Conservation (phyloP, 371 early-diverging fungal species). For the Saksenaea vasiformis region DNA sequence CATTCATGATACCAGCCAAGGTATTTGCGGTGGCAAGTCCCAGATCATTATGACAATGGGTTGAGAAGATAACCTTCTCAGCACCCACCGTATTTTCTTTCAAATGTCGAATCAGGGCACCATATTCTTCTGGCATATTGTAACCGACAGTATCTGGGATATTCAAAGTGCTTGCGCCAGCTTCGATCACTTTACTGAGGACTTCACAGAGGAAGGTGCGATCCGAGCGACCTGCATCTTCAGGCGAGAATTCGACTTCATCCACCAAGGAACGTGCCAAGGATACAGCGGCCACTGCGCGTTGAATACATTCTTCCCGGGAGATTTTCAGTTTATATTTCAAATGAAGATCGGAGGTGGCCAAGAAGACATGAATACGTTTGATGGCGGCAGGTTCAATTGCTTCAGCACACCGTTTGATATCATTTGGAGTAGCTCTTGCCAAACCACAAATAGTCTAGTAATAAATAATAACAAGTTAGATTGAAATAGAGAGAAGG, state of each 20-base stretch:
- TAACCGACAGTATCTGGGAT: conserved; percentile 97
- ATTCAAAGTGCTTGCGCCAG: conserved; percentile 95
- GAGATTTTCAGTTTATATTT: conserved; percentile 90
- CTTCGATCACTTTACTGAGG: conserved; percentile 85
- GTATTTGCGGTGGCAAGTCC: conserved; percentile 97
- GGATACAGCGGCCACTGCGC: conserved; percentile 82
- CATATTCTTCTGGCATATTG: conserved; percentile 90
- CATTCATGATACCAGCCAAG: conserved; percentile 84
- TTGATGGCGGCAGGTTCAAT: conserved; percentile 79
- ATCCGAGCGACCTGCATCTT: conserved; percentile 93
- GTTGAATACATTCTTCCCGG: conserved; percentile 84
- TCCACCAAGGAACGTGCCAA: conserved; percentile 77
- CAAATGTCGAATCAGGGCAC: conserved; percentile 79
- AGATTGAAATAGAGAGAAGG: background rate
- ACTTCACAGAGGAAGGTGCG: conserved; percentile 84
- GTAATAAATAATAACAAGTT: too few relatives aligned
- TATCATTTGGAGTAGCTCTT: conserved; percentile 86
- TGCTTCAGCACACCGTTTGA: conserved; percentile 89
- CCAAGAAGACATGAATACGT: conserved; percentile 94
- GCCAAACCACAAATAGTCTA: conserved; percentile 89
- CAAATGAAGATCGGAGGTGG: conserved; percentile 95
- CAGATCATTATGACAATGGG: conserved; percentile 97
- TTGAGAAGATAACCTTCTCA: conserved; percentile 81
- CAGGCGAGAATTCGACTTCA: conserved; percentile 94
- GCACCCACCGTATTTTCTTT: conserved; percentile 75